Base-by-base conservation (phyloP, 1,284 basidiomycete genomes). In the Amylostereum areolatum region DNA sequence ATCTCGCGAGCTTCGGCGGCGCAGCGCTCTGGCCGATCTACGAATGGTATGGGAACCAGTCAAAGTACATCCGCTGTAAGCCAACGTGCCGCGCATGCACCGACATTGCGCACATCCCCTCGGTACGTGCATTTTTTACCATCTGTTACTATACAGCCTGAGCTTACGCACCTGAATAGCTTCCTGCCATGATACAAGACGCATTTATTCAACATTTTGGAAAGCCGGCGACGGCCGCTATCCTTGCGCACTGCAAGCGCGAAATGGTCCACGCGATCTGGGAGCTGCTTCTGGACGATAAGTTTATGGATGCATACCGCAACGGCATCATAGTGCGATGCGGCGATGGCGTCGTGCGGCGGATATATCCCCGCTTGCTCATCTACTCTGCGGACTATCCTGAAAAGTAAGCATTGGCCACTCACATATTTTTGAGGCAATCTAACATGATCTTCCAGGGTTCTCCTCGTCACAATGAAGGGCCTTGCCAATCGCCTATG, bases 11-110 rank as follows among this genome's bases (percentile, higher is more conserved):
- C 5, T 67, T 65, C 43, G 62, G 65, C 2, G 47, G 52, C 10
- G 51, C 59, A 8, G 59, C 59, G 37, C 41, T 60, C 0, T 68
- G 66, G 65, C 66, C 67, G 0, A 32, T 64, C 1, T 69, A 68
- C 52, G 5, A 54, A 5, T 57, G 53, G 37, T 57, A 65, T 35
- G 65, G 61, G 1, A 66, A 66, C 41, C 56, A 60, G 40, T 58
- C 59, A 3, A 67, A 67, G 49, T 60, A 61, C 30, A 35, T 43
- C 2, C 55, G 63, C 7, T 39, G 43, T 5, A 45, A 43, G 28
- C 62, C 62, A 2, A 46, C 50, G 2, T 39, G 45, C 2, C 30
- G 53, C 10, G 57, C 59, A 3, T 51, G 45, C 8, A 52, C 58
- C 31, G 57, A 60, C 27, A 47, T 60, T 8, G 62, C 58, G 5